Conservation (phyloP, 106 monocot species). For the Platanthera zijinensis region DNA sequence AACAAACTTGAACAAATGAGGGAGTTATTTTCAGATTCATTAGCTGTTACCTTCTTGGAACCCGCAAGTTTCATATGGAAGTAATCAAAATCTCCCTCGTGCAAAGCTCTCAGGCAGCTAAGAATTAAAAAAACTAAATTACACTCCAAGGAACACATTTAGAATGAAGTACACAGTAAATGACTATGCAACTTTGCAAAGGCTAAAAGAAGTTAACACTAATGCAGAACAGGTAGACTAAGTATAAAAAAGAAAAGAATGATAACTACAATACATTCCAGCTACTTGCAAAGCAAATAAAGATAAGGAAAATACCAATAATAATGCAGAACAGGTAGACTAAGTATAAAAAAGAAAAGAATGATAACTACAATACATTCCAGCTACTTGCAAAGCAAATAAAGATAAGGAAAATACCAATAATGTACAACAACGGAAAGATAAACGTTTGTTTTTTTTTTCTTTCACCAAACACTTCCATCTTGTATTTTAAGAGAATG, state of each 20-base stretch:
- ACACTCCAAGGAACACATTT: not conserved
- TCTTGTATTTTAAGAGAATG: too few species aligned
- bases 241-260: not conserved
- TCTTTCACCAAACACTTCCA: too few species aligned
- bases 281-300: not conserved
- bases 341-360: not conserved
- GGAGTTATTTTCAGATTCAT: not conserved
- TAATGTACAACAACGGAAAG: too few species aligned
- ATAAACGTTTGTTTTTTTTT: too few species aligned
- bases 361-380: not conserved
- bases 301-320: not conserved
- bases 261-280: not conserved
- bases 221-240: not conserved
- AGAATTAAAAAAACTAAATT: not conserved
- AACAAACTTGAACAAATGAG: not conserved
- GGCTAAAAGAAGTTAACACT: not conserved
- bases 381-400: not conserved
- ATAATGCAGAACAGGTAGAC: not conserved
- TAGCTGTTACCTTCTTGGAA: slow-evolving; percentile 52
- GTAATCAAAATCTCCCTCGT: slow-evolving; percentile 65
- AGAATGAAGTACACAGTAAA: not conserved
- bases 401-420: too few species aligned
- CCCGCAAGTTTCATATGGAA: slow-evolving; percentile 52
- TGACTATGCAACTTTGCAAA: too few species aligned
- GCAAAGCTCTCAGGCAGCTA: slow-evolving; percentile 94